phyloP scores from a whole-genome alignment of 371 early-diverging fungal genomes.

The Lichtheimia ramosa region DNA sequence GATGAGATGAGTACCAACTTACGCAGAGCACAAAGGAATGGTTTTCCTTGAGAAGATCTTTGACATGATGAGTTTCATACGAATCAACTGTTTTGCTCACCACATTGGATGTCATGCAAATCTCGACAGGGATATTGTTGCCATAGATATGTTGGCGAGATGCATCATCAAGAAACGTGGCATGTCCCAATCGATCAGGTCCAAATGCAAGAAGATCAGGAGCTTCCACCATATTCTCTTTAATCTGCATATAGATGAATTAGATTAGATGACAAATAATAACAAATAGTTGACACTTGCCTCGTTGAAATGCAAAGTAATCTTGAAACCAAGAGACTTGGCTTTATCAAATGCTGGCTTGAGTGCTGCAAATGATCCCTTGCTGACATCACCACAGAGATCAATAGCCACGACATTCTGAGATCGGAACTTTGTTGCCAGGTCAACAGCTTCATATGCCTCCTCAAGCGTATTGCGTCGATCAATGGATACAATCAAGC shows the following conservation, averaged over 20 bases:
- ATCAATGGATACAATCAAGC: conserved; percentile 58
- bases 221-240: conserved; percentile 46
- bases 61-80: conserved; percentile 58
- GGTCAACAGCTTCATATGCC: conserved; percentile 54
- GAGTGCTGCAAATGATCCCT: conserved; percentile 42
- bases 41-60: conserved; percentile 36
- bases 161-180: conserved; percentile 47
- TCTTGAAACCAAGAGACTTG: conserved; percentile 42
- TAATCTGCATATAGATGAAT: conserved; percentile 8
- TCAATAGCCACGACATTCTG: conserved; percentile 63
- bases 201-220: conserved; percentile 34
- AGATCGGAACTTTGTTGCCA: conserved; percentile 44
- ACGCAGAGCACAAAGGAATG: conserved; percentile 63
- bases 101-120: conserved; percentile 71
- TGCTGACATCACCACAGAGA: conserved; percentile 60
- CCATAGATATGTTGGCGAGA: conserved; percentile 36
- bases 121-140: conserved; percentile 54
- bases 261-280: too few relatives aligned
- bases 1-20: conserved; percentile 16
- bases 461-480: conserved; percentile 53
- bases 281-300: conserved; percentile 10
- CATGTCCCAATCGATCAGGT: conserved; percentile 65
- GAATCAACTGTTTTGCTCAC: conserved; percentile 53
- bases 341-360: conserved; percentile 57
- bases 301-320: conserved; percentile 66